A percentile compares a stretch with the other conserved stretches of the same genome.
Evolutionary conservation across 176 grass and related monocot species (phyloP).

Genomic region (Areca catechu): DNA sequence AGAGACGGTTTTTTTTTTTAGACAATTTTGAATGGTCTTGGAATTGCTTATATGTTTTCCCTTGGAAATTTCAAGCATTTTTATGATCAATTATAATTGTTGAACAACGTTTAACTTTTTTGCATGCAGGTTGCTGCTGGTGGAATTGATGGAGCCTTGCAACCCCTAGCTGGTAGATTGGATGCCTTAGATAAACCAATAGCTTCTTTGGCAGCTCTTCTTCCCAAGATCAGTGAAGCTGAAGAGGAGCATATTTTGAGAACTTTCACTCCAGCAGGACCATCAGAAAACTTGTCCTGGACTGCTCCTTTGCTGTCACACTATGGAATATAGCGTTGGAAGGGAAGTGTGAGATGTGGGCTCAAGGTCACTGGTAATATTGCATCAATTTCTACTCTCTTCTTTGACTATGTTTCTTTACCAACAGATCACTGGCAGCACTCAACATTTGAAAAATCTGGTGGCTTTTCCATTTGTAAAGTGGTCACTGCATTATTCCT

Average conservation of each 20-base stretch:
- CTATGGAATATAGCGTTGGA: conserved; percentile 62
- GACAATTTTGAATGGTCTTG: no score
- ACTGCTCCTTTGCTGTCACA: conserved; percentile 47
- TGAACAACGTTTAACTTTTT: no score
- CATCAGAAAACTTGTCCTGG: conserved; percentile 61
- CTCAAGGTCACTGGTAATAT: conserved; percentile 64
- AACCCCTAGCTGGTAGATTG: conserved; percentile 26
- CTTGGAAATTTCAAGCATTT: neutral
- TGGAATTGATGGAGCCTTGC: conserved; percentile 58
- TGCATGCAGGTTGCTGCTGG: conserved; percentile 43
- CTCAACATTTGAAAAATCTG: no score
- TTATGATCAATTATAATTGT: no score
- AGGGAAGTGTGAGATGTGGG: conserved; percentile 60
- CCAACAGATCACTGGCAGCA: no score
- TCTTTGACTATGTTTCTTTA: no score
- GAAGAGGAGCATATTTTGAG: conserved; percentile 56
- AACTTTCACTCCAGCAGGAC: conserved; percentile 73
- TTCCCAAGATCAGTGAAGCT: conserved; percentile 43
- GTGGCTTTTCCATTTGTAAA: conserved; percentile 46
- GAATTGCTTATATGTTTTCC: neutral
- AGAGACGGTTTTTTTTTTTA: no score
- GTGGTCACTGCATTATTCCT: conserved; percentile 66
- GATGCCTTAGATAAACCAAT: conserved; percentile 52
- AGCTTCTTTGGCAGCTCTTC: conserved; percentile 43
- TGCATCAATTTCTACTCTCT: no score